Evolutionary conservation across 768 basidiomycete genomes (phyloP).

Genomic region (Saitozyma podzolica): DNA sequence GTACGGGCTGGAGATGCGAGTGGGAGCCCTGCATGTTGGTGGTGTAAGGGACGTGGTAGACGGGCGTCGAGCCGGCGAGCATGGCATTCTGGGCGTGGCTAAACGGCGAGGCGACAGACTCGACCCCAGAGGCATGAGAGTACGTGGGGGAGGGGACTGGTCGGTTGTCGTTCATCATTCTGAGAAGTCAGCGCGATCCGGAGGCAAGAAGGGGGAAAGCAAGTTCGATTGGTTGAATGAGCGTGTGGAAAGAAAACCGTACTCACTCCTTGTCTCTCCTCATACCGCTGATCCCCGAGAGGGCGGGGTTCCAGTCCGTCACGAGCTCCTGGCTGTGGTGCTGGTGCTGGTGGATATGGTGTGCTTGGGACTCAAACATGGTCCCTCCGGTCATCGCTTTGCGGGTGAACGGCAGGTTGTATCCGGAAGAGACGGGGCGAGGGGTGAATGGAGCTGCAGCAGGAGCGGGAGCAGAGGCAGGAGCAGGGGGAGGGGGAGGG

Average conservation of each 20-base stretch:
- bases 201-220: not conserved
- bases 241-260: not conserved
- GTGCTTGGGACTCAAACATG: slow-evolving; percentile 21
- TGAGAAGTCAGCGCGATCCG: not conserved
- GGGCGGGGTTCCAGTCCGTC: slow-evolving; percentile 29
- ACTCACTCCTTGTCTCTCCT: slow-evolving; percentile 8
- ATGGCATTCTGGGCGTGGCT: not conserved
- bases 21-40: not conserved
- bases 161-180: slow-evolving; percentile 8
- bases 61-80: not conserved
- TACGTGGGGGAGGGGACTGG: slow-evolving; percentile 25
- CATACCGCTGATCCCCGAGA: slow-evolving; percentile 3
- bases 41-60: not conserved
- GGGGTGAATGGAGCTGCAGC: too few relatives aligned
- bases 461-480: too few relatives aligned
- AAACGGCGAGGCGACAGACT: slow-evolving; percentile 15
- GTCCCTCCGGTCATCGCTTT: slow-evolving; percentile 22
- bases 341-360: slow-evolving; percentile 11
- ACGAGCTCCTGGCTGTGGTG: slow-evolving; percentile 27
- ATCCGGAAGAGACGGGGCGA: too few relatives aligned
- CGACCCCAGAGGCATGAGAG: slow-evolving; percentile 25
- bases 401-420: too few relatives aligned
- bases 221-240: not conserved
- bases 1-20: not conserved
- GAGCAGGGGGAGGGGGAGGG: too few relatives aligned